Conservation (phyloP, 345 rosid genomes). For the Alliaria petiolata region DNA sequence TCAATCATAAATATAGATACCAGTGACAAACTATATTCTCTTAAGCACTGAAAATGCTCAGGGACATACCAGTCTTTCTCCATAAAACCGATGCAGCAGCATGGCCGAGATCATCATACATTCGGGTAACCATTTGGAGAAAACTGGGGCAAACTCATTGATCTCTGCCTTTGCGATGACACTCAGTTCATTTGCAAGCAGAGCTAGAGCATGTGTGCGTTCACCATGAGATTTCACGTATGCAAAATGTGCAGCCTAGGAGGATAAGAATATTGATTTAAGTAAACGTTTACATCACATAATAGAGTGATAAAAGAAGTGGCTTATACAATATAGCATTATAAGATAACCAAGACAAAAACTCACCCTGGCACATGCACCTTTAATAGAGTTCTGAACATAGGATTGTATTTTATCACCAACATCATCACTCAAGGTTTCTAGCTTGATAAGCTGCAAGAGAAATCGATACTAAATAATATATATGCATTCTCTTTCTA, state of each 20-base stretch:
- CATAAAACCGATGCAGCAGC: conserved; percentile 67
- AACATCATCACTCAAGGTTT: conserved; percentile 39
- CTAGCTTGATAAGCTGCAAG: conserved; percentile 51
- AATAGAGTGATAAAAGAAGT: not conserved
- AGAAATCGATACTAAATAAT: conserved; percentile 15
- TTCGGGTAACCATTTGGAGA: conserved; percentile 62
- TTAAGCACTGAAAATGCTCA: conserved; percentile 4
- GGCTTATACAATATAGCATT: not conserved
- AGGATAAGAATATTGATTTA: conserved; percentile 15
- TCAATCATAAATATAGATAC: conserved; percentile 7
- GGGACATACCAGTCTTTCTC: conserved; percentile 87
- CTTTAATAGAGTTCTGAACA: conserved; percentile 64
- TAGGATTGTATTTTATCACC: conserved; percentile 49
- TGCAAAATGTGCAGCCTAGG: conserved; percentile 54
- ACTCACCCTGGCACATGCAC: conserved; percentile 72
- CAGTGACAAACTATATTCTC: conserved; percentile 7
- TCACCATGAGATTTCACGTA: conserved; percentile 54
- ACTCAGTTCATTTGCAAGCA: conserved; percentile 78
- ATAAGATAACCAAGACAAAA: conserved; percentile 10
- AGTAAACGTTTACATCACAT: not conserved
- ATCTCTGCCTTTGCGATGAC: conserved; percentile 73
- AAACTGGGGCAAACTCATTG: conserved; percentile 55
- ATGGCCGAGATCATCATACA: conserved; percentile 58
- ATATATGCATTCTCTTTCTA: not conserved
- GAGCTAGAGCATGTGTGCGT: conserved; percentile 64